Base-by-base conservation (phyloP, 129 eudicot genomes). In the Glebionis coronaria region DNA sequence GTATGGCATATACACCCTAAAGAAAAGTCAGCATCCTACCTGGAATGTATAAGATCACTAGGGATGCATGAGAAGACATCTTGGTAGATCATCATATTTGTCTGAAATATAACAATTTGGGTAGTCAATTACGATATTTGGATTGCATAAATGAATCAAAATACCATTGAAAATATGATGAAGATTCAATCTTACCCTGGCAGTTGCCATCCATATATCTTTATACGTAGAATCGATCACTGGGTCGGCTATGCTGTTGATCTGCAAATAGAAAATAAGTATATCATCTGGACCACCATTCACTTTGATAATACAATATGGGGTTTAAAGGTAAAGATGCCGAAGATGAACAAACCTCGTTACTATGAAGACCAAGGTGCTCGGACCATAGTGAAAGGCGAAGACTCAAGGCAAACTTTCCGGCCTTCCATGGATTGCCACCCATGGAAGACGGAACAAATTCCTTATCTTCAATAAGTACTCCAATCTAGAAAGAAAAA, bases 191-290 rank as follows among this genome's bases (percentile, higher is more conserved):
- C 23, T 65, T 56, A 88, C 98, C 95, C 76, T 93, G 27, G 99
- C 99, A 68, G 95, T 84, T 51, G 97, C 92, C 99, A 93, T 93
- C 99, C 99, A 93, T 80, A 86, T 89, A 78, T 89, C 99, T 79
- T 93, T 93, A 82, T 93, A 93, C 57, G 99, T 88, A 67, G 99
- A 75, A 77, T 93, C 97, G 70, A 76, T 69, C 69, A 93, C 95
- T 8, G 99, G 99, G 68, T 93, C 99, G 12, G 72, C 74, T 67
- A 93, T 89, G 73, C 84, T 84, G 74, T 72, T 55, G 65, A 82
- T 77, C 99, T 93, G 77, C 53, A 50, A 69, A 73, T 66, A 56
- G n/a, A 55, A 60, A 50, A 47, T 42, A 75, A 79, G 38, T 13
- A 29, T 70, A 42, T 6, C 51, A 74, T 57, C 11, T 51, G 38